phyloP scores from a whole-genome alignment of 1,284 basidiomycete species.

The Vanrija pseudolonga region DNA sequence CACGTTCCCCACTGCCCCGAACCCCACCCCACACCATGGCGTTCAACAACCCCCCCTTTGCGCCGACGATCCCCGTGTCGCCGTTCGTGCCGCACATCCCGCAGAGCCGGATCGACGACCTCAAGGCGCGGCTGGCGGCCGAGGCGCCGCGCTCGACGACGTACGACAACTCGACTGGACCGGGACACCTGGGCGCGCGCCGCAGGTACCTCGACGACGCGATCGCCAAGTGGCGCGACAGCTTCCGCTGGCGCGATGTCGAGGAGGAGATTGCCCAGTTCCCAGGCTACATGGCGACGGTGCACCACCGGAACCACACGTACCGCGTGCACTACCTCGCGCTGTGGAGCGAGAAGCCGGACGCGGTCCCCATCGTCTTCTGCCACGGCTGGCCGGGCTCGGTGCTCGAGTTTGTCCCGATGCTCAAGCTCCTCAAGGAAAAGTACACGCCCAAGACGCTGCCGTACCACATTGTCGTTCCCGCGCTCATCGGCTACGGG shows the following conservation, averaged over 20 bases:
- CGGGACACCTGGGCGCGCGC: slow-evolving; percentile 21
- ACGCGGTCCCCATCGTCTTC: slow-evolving; percentile 41
- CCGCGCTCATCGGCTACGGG: slow-evolving; percentile 39
- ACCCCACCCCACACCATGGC: slow-evolving; percentile 4
- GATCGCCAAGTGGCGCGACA: slow-evolving; percentile 20
- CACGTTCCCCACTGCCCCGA: no score
- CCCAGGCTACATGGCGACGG: slow-evolving; percentile 25
- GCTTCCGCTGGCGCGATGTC: slow-evolving; percentile 19
- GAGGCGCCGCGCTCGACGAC: slow-evolving; percentile 24
- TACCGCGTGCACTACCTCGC: slow-evolving; percentile 40
- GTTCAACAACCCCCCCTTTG: slow-evolving; percentile 25
- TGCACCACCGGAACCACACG: slow-evolving; percentile 12
- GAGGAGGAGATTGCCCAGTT: slow-evolving; percentile 29
- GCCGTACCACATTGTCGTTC: slow-evolving; percentile 35
- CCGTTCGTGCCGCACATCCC: slow-evolving; percentile 29
- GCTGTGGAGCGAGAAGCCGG: slow-evolving; percentile 26
- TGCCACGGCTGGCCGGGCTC: slow-evolving; percentile 48
- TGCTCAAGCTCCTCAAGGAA: slow-evolving; percentile 26
- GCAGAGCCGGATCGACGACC: slow-evolving; percentile 31
- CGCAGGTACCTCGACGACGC: slow-evolving; percentile 26
- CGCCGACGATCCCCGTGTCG: slow-evolving; percentile 27
- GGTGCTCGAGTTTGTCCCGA: slow-evolving; percentile 41
- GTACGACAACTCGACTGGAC: slow-evolving; percentile 34
- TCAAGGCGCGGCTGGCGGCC: slow-evolving; percentile 26
- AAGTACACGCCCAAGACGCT: slow-evolving; percentile 29